Evolutionary conservation across 495 filamentous ascomycete species (phyloP).

Genomic region (Astrocystis sublimbata): DNA sequence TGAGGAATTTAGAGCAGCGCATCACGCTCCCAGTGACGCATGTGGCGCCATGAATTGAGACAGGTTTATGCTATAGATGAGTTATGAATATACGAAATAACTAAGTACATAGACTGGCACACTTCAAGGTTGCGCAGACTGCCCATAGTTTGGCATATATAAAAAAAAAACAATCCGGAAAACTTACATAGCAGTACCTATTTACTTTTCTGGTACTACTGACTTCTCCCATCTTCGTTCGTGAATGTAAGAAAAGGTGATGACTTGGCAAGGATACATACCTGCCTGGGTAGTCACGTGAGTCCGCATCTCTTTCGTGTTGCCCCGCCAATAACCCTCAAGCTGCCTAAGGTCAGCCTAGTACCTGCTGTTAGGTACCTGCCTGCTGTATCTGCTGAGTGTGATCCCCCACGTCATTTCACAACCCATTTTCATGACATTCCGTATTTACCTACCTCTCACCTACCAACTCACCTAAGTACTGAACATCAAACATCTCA

Average conservation of each 20-base stretch:
- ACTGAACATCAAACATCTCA: not conserved
- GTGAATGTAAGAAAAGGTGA: too few relatives aligned
- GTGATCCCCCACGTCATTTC: constrained; percentile 33
- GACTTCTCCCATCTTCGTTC: too few relatives aligned
- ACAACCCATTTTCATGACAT: too few relatives aligned
- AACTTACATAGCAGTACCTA: too few relatives aligned
- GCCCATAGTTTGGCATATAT: too few relatives aligned
- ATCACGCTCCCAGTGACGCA: not conserved
- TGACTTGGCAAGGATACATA: not conserved
- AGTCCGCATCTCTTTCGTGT: constrained; percentile 36
- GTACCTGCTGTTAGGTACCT: too few relatives aligned
- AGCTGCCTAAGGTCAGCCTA: too few relatives aligned
- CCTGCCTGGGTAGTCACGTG: constrained; percentile 37
- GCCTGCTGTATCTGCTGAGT: not conserved
- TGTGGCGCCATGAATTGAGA: not conserved
- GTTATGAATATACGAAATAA: not conserved
- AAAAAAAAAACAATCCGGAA: too few relatives aligned
- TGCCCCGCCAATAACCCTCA: constrained; percentile 43
- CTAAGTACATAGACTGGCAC: not conserved
- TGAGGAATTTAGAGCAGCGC: not conserved
- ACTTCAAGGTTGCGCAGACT: too few relatives aligned
- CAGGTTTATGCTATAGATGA: not conserved
- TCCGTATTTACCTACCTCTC: too few relatives aligned
- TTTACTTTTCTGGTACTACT: too few relatives aligned
- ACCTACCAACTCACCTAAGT: too few relatives aligned